These are phyloP conservation scores for Erodium moschatum DNA, from an alignment of 441 rosid genomes.

Conservation along the genomic window DNA sequence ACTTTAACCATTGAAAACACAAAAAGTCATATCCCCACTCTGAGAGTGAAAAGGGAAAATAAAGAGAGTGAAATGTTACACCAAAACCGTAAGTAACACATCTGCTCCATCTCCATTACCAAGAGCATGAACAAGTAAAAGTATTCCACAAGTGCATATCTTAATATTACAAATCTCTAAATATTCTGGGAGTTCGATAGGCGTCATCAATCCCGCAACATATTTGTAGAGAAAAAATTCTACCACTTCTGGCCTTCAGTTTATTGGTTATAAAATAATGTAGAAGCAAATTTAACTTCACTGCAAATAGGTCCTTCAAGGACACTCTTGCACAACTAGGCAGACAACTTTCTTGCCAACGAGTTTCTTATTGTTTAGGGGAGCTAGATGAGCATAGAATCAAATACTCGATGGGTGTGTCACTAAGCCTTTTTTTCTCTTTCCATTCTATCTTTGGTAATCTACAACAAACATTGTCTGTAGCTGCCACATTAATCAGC, in stretches of 20 bases:
- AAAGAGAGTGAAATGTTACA: background rate
- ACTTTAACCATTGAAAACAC: background rate
- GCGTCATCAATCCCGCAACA: conserved; percentile 5
- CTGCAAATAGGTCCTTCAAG: conserved; percentile 5
- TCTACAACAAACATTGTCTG: background rate
- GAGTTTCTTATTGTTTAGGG: background rate
- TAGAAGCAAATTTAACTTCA: background rate
- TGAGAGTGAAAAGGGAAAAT: background rate
- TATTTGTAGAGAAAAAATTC: background rate
- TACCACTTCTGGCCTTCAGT: conserved; percentile 13
- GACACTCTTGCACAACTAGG: conserved; percentile 2
- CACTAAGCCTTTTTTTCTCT: background rate
- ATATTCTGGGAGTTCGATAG: too few relatives aligned
- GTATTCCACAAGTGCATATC: conserved; percentile 6
- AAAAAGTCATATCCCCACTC: conserved; percentile 10
- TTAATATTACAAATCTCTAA: background rate
- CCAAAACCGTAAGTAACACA: conserved; percentile 4
- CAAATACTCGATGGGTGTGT: background rate
- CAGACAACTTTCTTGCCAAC: conserved; percentile 5
- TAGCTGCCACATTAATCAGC: background rate
- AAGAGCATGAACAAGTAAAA: conserved; percentile 9
- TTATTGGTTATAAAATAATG: conserved; percentile 11
- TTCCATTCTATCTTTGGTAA: background rate
- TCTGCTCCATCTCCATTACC: conserved; percentile 9
- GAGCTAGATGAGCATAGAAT: background rate